Percentiles rank a stretch among this genome's conserved stretches.
phyloP scores from a whole-genome alignment of 345 rosid genomes.

The Litchi chinensis region DNA sequence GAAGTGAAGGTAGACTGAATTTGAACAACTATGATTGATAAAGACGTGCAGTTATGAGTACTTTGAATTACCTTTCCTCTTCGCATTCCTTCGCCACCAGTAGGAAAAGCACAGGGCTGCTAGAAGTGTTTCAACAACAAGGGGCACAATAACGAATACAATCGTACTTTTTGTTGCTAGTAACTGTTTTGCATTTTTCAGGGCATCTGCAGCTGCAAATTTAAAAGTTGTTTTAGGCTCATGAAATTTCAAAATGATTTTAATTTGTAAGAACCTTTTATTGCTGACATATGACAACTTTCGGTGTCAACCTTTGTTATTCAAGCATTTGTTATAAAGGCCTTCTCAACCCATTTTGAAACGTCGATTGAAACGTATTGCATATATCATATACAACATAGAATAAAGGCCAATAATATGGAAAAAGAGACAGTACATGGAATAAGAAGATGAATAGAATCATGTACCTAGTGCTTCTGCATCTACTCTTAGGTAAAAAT shows the following conservation, averaged over 20 bases:
- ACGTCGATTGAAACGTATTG: no score
- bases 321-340: no score
- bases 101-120: not conserved
- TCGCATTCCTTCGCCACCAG: not conserved
- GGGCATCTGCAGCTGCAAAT: not conserved
- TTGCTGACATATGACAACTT: no score
- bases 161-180: not conserved
- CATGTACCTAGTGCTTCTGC: slow-evolving; percentile 6
- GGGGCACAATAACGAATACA: not conserved
- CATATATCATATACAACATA: no score
- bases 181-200: not conserved
- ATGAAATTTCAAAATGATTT: not conserved
- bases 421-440: not conserved
- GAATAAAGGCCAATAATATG: not conserved
- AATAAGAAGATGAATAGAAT: not conserved
- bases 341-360: no score
- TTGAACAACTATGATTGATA: not conserved
- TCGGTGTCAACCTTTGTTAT: not conserved
- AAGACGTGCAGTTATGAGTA: not conserved
- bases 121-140: not conserved
- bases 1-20: no score
- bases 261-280: no score
- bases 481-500: not conserved
- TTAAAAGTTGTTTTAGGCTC: no score
- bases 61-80: not conserved